A percentile compares a stretch with the other conserved stretches of the same genome.
These are phyloP conservation scores for Aspergillus aculeatus DNA, from an alignment of 2,329 filamentous ascomycete genomes.

Conservation along the genomic window DNA sequence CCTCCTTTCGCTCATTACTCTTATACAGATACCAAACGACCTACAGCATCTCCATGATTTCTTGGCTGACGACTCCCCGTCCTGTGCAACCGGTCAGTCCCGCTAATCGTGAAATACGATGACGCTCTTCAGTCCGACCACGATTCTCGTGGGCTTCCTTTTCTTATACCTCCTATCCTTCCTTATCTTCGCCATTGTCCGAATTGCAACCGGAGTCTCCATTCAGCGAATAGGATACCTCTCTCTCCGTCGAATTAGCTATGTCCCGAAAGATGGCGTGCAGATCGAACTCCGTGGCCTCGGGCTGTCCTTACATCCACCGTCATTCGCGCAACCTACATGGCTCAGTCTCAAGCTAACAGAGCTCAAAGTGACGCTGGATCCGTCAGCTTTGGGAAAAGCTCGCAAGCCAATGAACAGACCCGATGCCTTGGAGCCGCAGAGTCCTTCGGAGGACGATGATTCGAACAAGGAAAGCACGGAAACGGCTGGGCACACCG, in stretches of 20 bases:
- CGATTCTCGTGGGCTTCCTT: constrained; percentile 80
- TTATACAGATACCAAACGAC: background rate
- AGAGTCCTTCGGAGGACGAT: constrained; percentile 24
- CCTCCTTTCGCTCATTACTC: background rate
- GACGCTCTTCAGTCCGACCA: constrained; percentile 63
- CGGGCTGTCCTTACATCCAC: constrained; percentile 83
- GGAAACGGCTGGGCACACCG: constrained; percentile 16
- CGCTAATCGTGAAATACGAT: constrained; percentile 41
- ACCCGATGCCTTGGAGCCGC: constrained; percentile 21
- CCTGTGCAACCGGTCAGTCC: constrained; percentile 29
- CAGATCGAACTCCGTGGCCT: constrained; percentile 86
- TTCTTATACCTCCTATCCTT: constrained; percentile 89
- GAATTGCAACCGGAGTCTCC: constrained; percentile 88
- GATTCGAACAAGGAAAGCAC: constrained; percentile 18
- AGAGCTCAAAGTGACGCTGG: constrained; percentile 80
- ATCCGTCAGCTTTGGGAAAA: constrained; percentile 62
- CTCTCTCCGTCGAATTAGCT: constrained; percentile 85
- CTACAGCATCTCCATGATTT: constrained; percentile 21
- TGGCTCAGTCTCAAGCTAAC: constrained; percentile 89
- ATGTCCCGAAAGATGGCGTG: constrained; percentile 83
- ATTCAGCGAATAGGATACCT: constrained; percentile 94
- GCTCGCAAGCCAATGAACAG: constrained; percentile 23
- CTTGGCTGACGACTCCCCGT: constrained; percentile 13
- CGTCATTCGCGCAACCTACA: constrained; percentile 94
- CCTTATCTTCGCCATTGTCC: constrained; percentile 86